Evolutionary conservation across 257 asterid genomes (phyloP).

Genomic region (Primulina huaijiensis): DNA sequence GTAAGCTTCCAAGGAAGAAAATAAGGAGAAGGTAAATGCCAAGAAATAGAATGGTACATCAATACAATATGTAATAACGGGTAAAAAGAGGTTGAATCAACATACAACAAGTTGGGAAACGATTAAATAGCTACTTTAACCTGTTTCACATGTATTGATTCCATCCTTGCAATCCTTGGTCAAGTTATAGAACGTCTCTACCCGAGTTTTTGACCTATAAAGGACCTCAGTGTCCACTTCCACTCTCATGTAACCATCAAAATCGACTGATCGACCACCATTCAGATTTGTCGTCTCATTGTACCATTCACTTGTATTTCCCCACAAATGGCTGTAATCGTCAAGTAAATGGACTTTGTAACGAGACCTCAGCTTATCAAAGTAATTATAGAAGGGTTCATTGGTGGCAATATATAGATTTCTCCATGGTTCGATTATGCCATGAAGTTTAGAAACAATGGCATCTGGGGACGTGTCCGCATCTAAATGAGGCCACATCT

Average conservation of each 20-base stretch:
- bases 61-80: background rate
- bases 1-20: background rate
- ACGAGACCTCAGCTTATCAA: conserved; percentile 89
- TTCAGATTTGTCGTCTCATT: conserved; percentile 68
- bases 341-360: conserved; percentile 88
- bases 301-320: conserved; percentile 85
- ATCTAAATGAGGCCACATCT: conserved; percentile 82
- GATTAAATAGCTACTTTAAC: conserved; percentile 11
- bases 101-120: background rate
- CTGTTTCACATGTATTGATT: conserved; percentile 63
- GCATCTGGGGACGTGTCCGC: conserved; percentile 88
- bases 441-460: conserved; percentile 59
- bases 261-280: conserved; percentile 69
- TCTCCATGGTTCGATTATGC: conserved; percentile 65
- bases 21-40: background rate
- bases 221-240: conserved; percentile 96
- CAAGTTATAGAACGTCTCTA: conserved; percentile 87
- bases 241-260: conserved; percentile 92
- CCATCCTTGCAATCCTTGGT: conserved; percentile 94
- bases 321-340: conserved; percentile 79
- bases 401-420: conserved; percentile 83
- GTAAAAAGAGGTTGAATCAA: background rate
- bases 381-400: conserved; percentile 78
- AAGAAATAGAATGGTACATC: background rate
- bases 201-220: conserved; percentile 69